Conservation (phyloP, 2,329 filamentous ascomycete species). For the Aspergillus chevalieri region DNA sequence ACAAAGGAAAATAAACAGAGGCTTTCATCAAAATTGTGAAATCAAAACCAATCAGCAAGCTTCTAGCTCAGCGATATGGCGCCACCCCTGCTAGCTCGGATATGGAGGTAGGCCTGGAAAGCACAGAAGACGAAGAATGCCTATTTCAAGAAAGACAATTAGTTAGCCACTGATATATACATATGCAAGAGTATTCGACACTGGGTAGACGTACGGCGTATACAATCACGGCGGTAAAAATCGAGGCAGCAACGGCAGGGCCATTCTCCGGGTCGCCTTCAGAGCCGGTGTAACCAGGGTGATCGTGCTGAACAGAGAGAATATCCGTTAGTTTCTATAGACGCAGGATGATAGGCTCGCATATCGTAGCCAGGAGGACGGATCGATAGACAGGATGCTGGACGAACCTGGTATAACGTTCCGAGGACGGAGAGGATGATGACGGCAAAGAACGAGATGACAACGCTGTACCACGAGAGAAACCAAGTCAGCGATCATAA, state of each 20-base stretch:
- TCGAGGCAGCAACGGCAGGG: constrained; percentile 70
- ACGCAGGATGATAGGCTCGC: neutral
- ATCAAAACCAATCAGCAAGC: neutral
- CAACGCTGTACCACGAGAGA: constrained; percentile 51
- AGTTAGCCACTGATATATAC: constrained; percentile 7
- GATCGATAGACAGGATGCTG: constrained; percentile 2
- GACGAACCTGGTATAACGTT: constrained; percentile 62
- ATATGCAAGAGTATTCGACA: neutral
- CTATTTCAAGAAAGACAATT: constrained; percentile 39
- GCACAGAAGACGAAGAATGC: constrained; percentile 88
- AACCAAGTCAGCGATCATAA: neutral
- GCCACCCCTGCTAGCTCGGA: constrained; percentile 74
- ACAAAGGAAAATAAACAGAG: neutral
- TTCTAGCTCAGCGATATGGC: constrained; percentile 66
- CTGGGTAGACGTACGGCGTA: constrained; percentile 67
- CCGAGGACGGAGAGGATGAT: constrained; percentile 61
- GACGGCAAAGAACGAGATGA: constrained; percentile 60
- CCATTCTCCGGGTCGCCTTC: constrained; percentile 65
- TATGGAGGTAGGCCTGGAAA: constrained; percentile 78
- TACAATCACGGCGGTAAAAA: constrained; percentile 82
- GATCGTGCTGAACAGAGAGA: constrained; percentile 47
- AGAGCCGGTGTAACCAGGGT: constrained; percentile 77
- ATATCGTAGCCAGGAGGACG: neutral
- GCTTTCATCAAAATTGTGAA: neutral
- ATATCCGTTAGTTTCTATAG: constrained; percentile 4